Evolutionary conservation across 177 flowering plant species (phyloP), one percentile per base, ranked within the genome.

Genomic region (Vitis hybrid): DNA sequence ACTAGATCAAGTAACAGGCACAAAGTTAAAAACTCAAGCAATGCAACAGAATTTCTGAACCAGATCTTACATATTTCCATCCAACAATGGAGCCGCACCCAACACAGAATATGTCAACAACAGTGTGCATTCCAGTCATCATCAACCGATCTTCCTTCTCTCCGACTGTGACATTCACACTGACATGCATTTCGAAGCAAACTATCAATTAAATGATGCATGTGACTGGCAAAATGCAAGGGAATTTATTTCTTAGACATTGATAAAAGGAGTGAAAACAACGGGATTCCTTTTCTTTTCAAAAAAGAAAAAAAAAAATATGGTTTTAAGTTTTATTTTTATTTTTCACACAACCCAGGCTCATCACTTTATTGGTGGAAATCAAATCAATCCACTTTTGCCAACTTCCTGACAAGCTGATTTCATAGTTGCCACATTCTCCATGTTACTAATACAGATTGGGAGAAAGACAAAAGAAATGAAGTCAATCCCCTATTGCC

Each of bases 91-190:
- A 78, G 54, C 92, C 88, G 65, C 92, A 88, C 2, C 79, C 73
- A 64, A 86, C 84, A 59, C 92, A 88, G 73, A 79, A 86, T 54
- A 85, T 85, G 70, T 86, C 90, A 69, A 71, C 88, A 66, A 86
- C 90, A 21, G 85, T 82, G 75, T 86, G 92, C 86, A 81, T 3
- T 62, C 90, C 90, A 45, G 89, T 86, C 45, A 80, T 72, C 92
- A 88, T 84, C 83, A 77, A 70, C 48, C 90, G 68, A 13, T 86
- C 84, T 74, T 86, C 92, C 74, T 78, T 70, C 69, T 73, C 78
- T 49, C 90, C 90, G 56, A 67, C 69, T 11, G 75, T 70, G 60
- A 88, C 74, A 73, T 86, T 86, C 70, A 85, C 88, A 50, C 89
- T 88, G 73, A 57, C 67, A 73, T 23, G 51, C 59, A 75, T 69